Base-by-base conservation (phyloP, 495 filamentous ascomycete species). In the Aspergillus heteromorphus region DNA sequence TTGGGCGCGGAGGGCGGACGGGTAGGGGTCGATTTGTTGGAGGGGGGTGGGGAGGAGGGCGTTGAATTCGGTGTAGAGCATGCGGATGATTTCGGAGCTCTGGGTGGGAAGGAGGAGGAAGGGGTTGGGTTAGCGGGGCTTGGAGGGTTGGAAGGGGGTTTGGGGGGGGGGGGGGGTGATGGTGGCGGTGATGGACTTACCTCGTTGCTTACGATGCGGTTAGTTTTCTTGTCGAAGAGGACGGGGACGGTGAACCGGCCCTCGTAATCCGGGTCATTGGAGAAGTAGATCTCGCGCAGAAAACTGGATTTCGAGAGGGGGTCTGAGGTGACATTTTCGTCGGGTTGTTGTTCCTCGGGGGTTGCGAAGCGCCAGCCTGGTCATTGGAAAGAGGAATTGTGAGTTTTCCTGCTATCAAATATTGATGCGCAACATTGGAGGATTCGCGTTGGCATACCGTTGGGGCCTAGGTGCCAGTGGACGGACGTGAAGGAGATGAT, bases 281-380 rank as follows among this genome's bases (percentile, higher is more conserved):
- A 74, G 61, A 81, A 75, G 66, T 87, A 87, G 50, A 87, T 69
- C 2, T 86, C 72, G 47, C 81, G 77, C 17, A 85, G 69, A 61
- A 83, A 79, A 13, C 73, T 83, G 62, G 76, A 78, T 2, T 75
- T 74, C 1, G 71, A 53, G 52, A 80, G 53, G 16, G 76, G 77
- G 57, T 81, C 78, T 1, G 80, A 76, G 4, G 71, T 75, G 27
- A 76, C 67, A 41, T 79, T 82, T 17, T 79, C 80, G 21, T 79
- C 81, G 0, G 83, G 81, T 3, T 85, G 68, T 34, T 83, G 76
- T 40, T 91, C 88, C 16, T 79, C 77, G 1, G 76, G 13, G 5
- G 83, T 89, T 2, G 79, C 73, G 64, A 93, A 96, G 29, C 85
- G 84, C 92, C 92, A 97, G 53, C 92, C 90, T 72, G 29, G 14